These are phyloP conservation scores for Diaporthe nobilis DNA, from an alignment of 2,329 filamentous ascomycete species.

Conservation along the genomic window DNA sequence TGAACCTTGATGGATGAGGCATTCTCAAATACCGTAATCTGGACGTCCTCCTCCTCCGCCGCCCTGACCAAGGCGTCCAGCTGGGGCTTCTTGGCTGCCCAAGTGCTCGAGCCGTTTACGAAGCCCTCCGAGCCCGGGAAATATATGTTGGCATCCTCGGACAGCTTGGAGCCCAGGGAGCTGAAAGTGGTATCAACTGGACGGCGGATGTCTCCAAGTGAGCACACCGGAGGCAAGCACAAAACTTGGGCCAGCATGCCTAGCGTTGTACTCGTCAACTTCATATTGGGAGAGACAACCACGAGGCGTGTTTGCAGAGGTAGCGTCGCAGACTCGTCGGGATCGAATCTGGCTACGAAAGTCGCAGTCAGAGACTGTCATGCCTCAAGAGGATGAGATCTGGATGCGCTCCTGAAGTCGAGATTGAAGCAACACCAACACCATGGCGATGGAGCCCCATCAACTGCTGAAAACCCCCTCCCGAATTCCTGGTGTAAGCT, in stretches of 20 bases:
- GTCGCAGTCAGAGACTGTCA: neutral
- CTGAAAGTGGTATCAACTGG: neutral
- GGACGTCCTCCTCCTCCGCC: slow-evolving; percentile 44
- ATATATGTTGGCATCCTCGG: slow-evolving; percentile 17
- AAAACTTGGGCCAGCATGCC: neutral
- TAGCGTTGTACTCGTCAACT: neutral
- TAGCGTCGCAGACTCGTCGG: neutral
- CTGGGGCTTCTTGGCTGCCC: slow-evolving; percentile 33
- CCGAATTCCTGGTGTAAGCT: neutral
- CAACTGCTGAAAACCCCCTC: neutral
- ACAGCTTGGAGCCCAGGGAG: slow-evolving; percentile 13
- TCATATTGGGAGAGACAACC: neutral
- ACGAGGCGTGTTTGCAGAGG: neutral
- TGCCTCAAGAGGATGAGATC: neutral
- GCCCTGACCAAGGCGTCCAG: slow-evolving; percentile 45
- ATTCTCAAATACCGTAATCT: slow-evolving; percentile 40
- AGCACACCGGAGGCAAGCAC: neutral
- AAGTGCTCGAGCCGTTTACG: neutral
- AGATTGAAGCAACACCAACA: neutral
- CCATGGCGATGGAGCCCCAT: neutral
- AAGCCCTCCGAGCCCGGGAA: slow-evolving; percentile 16
- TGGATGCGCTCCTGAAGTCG: too few species aligned
- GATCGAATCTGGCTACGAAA: neutral
- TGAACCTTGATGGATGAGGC: neutral
- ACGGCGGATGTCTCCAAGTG: neutral